Evolutionary conservation across 2,329 filamentous ascomycete genomes (phyloP).

Genomic region (Botrytis byssoidea): DNA sequence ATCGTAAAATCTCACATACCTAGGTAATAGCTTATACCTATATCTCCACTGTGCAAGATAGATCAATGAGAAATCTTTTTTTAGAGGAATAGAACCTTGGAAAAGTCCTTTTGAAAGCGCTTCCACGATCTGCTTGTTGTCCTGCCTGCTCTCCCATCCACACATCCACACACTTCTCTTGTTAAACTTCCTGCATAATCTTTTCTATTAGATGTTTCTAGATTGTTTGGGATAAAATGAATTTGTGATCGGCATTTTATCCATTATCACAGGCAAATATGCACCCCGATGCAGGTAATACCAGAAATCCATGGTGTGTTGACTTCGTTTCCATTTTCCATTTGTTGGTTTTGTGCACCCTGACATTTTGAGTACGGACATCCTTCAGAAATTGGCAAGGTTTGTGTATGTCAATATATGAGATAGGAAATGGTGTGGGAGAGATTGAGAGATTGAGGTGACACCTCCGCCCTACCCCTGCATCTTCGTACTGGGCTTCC

Average conservation of each 20-base stretch:
- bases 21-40: background rate
- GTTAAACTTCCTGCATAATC: too few relatives aligned
- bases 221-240: slow-evolving; percentile 13
- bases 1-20: slow-evolving; percentile 16
- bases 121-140: background rate
- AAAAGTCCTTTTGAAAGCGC: background rate
- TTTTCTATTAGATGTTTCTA: slow-evolving; percentile 7
- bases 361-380: background rate
- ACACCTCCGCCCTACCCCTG: slow-evolving; percentile 17
- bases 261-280: slow-evolving; percentile 2
- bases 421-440: slow-evolving; percentile 4
- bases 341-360: background rate
- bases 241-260: slow-evolving; percentile 2
- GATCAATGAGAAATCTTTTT: slow-evolving; percentile 4
- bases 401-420: slow-evolving; percentile 4
- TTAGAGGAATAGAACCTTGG: background rate
- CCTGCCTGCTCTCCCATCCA: background rate
- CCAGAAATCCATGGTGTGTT: slow-evolving; percentile 6
- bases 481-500: slow-evolving; percentile 5
- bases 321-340: slow-evolving; percentile 5
- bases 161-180: background rate
- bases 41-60: background rate
- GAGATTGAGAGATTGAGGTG: slow-evolving; percentile 2
- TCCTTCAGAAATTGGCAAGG: slow-evolving; percentile 11
- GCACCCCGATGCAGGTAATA: slow-evolving; percentile 12